A percentile compares a stretch with the other conserved stretches of the same genome.
phyloP scores from a whole-genome alignment of 1,284 basidiomycete genomes.

The Leccinum subrobustum region DNA sequence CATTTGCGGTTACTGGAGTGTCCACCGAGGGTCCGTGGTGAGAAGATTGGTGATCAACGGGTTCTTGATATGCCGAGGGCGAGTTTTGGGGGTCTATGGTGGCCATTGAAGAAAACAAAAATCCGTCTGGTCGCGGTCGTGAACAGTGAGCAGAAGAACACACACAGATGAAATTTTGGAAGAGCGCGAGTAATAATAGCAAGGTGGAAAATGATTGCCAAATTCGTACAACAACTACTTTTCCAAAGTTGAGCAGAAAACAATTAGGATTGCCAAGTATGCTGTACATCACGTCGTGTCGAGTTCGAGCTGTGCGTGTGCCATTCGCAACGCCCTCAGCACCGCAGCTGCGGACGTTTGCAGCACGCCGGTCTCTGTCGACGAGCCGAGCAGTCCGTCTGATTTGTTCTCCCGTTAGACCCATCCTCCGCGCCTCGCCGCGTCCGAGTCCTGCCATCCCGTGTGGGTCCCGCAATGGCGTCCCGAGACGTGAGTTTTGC shows the following conservation, averaged over 20 bases:
- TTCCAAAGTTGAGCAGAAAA: slow-evolving; percentile 22
- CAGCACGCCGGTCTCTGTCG: slow-evolving; percentile 19
- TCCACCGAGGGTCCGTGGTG: slow-evolving; percentile 43
- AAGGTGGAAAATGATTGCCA: slow-evolving; percentile 24
- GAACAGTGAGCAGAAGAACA: slow-evolving; percentile 16
- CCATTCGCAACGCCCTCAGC: slow-evolving; percentile 24
- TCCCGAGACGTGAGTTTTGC: slow-evolving; percentile 31
- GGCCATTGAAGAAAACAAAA: slow-evolving; percentile 29
- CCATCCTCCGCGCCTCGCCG: slow-evolving; percentile 12
- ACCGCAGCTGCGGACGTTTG: slow-evolving; percentile 25
- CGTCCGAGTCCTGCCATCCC: slow-evolving; percentile 6
- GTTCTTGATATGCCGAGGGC: slow-evolving; percentile 38
- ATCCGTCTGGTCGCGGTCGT: slow-evolving; percentile 16
- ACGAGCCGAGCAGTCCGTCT: slow-evolving; percentile 25
- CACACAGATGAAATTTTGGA: slow-evolving; percentile 30
- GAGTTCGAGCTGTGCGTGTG: slow-evolving; percentile 21
- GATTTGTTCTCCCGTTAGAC: slow-evolving; percentile 18
- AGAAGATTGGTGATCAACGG: slow-evolving; percentile 49
- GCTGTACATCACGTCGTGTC: slow-evolving; percentile 17
- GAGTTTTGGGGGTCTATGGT: slow-evolving; percentile 22
- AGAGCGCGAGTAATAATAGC: slow-evolving; percentile 24
- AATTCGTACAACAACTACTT: neutral
- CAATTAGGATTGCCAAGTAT: slow-evolving; percentile 29
- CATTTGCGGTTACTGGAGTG: slow-evolving; percentile 72
- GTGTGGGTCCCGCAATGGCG: slow-evolving; percentile 8